These are phyloP conservation scores for Linanthus parryae DNA, from an alignment of 148 eudicot species.

Conservation along the genomic window DNA sequence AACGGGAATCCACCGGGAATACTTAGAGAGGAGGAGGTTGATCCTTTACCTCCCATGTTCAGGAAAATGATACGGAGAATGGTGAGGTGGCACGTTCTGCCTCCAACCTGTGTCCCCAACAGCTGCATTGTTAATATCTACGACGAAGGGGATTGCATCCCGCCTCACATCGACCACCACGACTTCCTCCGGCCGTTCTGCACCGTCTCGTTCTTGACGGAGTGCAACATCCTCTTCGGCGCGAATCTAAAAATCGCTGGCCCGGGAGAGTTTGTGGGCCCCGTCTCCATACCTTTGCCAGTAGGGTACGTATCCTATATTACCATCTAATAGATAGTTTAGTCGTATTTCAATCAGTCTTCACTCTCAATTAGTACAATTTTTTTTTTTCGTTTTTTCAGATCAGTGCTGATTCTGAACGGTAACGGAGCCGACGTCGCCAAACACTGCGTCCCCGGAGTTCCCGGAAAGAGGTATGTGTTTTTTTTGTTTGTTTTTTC, in stretches of 20 bases:
- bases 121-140: conserved; percentile 67
- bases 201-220: conserved; percentile 48
- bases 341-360: neutral
- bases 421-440: conserved; percentile 63
- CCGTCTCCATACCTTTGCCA: conserved; percentile 50
- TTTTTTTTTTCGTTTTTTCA: too few species aligned
- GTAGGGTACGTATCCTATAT: conserved; percentile 32
- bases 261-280: conserved; percentile 51
- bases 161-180: conserved; percentile 65
- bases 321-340: neutral
- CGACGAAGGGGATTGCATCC: conserved; percentile 58
- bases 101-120: conserved; percentile 48
- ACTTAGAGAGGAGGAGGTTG: conserved; percentile 54
- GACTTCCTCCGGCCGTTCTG: conserved; percentile 63
- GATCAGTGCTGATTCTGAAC: conserved; percentile 51
- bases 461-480: conserved; percentile 40
- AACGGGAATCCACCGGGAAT: conserved; percentile 63
- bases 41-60: conserved; percentile 56
- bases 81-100: conserved; percentile 59
- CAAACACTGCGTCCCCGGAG: conserved; percentile 61
- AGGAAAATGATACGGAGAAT: conserved; percentile 45
- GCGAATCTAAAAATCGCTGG: conserved; percentile 34
- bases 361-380: too few species aligned
- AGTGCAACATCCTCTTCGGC: conserved; percentile 54
- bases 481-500: too few species aligned